Conservation (phyloP, 2,329 filamentous ascomycete genomes). For the Cercospora sp. region DNA sequence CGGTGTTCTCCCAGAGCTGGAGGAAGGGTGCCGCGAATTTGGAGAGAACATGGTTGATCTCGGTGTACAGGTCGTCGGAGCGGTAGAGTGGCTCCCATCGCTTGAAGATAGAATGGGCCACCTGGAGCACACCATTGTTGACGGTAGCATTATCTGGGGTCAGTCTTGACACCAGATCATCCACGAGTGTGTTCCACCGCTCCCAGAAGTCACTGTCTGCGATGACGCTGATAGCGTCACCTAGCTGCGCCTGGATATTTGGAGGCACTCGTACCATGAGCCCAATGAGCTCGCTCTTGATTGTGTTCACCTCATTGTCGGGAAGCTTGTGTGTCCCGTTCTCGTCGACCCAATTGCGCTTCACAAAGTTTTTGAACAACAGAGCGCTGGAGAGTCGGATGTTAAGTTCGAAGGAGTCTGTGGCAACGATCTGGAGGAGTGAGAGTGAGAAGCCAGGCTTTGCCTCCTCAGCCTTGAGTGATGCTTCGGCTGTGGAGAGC, state of each 20-base stretch:
- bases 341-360: slow-evolving; percentile 91
- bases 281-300: slow-evolving; percentile 93
- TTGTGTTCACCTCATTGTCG: slow-evolving; percentile 76
- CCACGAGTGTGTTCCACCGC: slow-evolving; percentile 92
- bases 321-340: slow-evolving; percentile 91
- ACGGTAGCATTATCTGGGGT: slow-evolving; percentile 76
- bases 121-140: slow-evolving; percentile 93
- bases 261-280: slow-evolving; percentile 92
- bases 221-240: slow-evolving; percentile 94
- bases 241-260: slow-evolving; percentile 87
- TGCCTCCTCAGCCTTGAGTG: slow-evolving; percentile 74
- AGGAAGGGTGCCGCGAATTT: slow-evolving; percentile 85
- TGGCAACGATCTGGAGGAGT: slow-evolving; percentile 86
- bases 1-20: slow-evolving; percentile 71
- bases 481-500: slow-evolving; percentile 67
- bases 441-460: slow-evolving; percentile 83
- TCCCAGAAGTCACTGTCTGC: slow-evolving; percentile 97
- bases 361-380: slow-evolving; percentile 98
- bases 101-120: slow-evolving; percentile 97
- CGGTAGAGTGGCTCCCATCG: slow-evolving; percentile 93
- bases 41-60: slow-evolving; percentile 91
- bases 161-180: slow-evolving; percentile 85
- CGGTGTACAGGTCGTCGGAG: slow-evolving; percentile 86
- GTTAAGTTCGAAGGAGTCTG: slow-evolving; percentile 68
- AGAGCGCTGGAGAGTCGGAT: slow-evolving; percentile 85